phyloP scores from a whole-genome alignment of 164 flowering plant genomes.

The Aristolochia californica region DNA sequence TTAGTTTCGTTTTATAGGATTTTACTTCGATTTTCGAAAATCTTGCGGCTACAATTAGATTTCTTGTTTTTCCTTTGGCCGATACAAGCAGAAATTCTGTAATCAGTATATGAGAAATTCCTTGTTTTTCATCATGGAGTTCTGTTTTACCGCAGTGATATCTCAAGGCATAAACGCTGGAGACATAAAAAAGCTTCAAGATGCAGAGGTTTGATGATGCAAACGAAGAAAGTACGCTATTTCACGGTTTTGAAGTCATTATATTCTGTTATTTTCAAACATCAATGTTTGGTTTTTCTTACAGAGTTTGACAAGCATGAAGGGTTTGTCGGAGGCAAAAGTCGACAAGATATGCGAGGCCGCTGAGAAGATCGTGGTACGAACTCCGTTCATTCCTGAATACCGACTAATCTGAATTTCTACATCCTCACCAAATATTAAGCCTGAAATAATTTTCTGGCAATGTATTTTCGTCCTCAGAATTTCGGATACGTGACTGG shows the following conservation, averaged over 20 bases:
- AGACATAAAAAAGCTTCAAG: constrained; percentile 96
- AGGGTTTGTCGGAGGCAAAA: constrained; percentile 95
- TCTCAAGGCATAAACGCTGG: constrained; percentile 96
- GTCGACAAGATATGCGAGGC: constrained; percentile 99
- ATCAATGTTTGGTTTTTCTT: background rate
- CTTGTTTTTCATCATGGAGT: too few relatives aligned
- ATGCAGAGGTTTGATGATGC: constrained; percentile 99
- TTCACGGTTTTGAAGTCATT: background rate
- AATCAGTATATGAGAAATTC: too few relatives aligned
- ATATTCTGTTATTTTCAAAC: background rate
- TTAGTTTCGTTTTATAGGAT: background rate
- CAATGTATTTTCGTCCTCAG: constrained; percentile 21
- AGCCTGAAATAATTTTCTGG: too few relatives aligned
- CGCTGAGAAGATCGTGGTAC: constrained; percentile 89
- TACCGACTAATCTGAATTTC: too few relatives aligned
- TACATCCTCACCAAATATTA: too few relatives aligned
- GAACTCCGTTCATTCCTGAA: too few relatives aligned
- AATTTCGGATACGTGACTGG: constrained; percentile 95
- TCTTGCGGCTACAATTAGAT: too few relatives aligned
- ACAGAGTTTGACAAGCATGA: constrained; percentile 82
- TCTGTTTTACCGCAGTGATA: constrained; percentile 37
- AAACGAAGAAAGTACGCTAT: constrained; percentile 72
- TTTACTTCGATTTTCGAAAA: too few relatives aligned
- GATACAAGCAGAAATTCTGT: too few relatives aligned
- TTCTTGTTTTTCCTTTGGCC: too few relatives aligned